These are phyloP conservation scores for Silene latifolia DNA, from an alignment of 148 eudicot genomes.

Conservation along the genomic window DNA sequence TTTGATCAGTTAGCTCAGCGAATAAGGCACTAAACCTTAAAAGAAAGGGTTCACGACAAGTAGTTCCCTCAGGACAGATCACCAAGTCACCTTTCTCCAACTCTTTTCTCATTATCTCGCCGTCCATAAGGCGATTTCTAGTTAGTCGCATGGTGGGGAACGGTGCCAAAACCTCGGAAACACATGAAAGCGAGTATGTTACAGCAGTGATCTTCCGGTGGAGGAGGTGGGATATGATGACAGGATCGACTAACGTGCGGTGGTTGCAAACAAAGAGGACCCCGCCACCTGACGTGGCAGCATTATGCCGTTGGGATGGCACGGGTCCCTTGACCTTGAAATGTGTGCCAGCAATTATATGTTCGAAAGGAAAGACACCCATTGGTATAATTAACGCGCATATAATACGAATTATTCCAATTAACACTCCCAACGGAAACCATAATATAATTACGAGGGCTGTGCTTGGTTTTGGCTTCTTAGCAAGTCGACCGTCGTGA, in stretches of 20 bases:
- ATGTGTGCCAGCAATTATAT: too few relatives aligned
- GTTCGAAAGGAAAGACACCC: too few relatives aligned
- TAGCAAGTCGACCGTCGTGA: too few relatives aligned
- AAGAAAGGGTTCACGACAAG: constrained; percentile 84
- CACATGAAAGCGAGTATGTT: constrained; percentile 74
- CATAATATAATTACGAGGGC: too few relatives aligned
- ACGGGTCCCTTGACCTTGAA: too few relatives aligned
- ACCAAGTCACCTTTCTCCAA: constrained; percentile 51
- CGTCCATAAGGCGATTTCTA: constrained; percentile 59
- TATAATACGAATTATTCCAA: too few relatives aligned
- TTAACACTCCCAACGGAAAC: too few relatives aligned
- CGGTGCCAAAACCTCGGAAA: constrained; percentile 70
- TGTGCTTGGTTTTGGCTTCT: too few relatives aligned
- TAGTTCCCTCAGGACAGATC: constrained; percentile 84
- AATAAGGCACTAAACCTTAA: constrained; percentile 73
- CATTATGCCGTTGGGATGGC: constrained; percentile 7
- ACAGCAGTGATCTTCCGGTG: constrained; percentile 67
- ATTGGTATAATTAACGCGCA: too few relatives aligned
- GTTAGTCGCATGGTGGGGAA: constrained; percentile 76
- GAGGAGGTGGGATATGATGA: constrained; percentile 57
- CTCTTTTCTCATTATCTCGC: constrained; percentile 40
- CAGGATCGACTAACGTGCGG: constrained; percentile 80
- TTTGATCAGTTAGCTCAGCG: constrained; percentile 70
- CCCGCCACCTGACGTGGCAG: too few relatives aligned
- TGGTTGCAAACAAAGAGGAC: constrained; percentile 77